These are phyloP conservation scores for Leccinum longicurvipes DNA, from an alignment of 768 basidiomycete genomes.

Conservation along the genomic window DNA sequence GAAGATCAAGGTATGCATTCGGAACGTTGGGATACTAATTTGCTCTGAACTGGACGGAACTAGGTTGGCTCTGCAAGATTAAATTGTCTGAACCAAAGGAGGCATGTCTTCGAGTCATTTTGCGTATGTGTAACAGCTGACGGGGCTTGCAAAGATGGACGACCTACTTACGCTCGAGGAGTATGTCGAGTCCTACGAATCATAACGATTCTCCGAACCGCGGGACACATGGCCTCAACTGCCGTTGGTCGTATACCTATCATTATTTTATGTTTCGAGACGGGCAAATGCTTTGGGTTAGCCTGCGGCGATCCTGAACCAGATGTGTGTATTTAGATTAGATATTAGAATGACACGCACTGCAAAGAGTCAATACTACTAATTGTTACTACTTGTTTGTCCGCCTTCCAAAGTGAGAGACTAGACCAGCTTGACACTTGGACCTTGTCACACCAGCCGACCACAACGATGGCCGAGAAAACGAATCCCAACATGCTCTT, in stretches of 20 bases:
- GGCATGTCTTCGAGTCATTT: slow-evolving; percentile 40
- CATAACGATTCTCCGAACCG: slow-evolving; percentile 19
- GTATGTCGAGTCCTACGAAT: slow-evolving; percentile 64
- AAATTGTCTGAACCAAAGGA: slow-evolving; percentile 73
- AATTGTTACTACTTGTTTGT: slow-evolving; percentile 15
- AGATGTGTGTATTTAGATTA: slow-evolving; percentile 12
- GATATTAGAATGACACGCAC: background rate
- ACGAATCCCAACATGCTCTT: slow-evolving; percentile 62
- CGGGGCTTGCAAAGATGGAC: slow-evolving; percentile 50
- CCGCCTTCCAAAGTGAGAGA: slow-evolving; percentile 9
- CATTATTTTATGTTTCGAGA: slow-evolving; percentile 1
- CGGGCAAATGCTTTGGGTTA: background rate
- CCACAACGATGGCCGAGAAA: slow-evolving; percentile 35
- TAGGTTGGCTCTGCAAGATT: slow-evolving; percentile 97
- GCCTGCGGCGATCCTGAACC: slow-evolving; percentile 1
- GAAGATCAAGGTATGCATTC: slow-evolving; percentile 68
- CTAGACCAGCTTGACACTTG: slow-evolving; percentile 1
- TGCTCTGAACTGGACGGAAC: background rate
- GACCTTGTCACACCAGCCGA: slow-evolving; percentile 1
- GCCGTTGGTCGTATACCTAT: slow-evolving; percentile 6
- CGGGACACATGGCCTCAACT: slow-evolving; percentile 22
- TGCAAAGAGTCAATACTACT: background rate
- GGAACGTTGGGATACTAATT: background rate
- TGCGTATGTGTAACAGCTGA: background rate
- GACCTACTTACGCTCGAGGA: slow-evolving; percentile 66